Conservation (phyloP, 1,284 basidiomycete species). For the Thecaphora frezii region DNA sequence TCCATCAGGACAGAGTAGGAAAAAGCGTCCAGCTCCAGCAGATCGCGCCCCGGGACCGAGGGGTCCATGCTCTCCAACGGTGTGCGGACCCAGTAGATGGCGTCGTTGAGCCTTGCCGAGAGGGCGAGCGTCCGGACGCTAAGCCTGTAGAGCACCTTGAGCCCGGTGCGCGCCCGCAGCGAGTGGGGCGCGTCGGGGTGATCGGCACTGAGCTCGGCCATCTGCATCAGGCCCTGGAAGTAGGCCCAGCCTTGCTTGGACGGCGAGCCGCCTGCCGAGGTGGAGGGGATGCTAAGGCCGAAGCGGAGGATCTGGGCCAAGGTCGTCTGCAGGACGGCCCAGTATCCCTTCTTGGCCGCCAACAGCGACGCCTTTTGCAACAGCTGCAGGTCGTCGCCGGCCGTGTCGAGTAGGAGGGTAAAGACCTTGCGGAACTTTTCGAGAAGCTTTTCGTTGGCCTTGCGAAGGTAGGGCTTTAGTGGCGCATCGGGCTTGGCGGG, state of each 20-base stretch:
- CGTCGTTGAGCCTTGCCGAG: slow-evolving; percentile 24
- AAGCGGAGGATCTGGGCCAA: slow-evolving; percentile 25
- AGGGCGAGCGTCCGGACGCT: slow-evolving; percentile 25
- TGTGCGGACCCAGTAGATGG: slow-evolving; percentile 12
- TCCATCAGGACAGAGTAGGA: too few species aligned
- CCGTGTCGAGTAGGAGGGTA: slow-evolving; percentile 15
- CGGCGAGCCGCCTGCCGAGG: background rate
- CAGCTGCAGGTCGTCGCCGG: slow-evolving; percentile 17
- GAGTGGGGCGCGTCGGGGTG: too few species aligned
- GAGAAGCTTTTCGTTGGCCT: slow-evolving; percentile 5
- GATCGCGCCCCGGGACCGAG: too few species aligned
- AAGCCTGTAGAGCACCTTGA: slow-evolving; percentile 22
- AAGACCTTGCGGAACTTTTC: slow-evolving; percentile 19
- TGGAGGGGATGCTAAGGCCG: slow-evolving; percentile 2
- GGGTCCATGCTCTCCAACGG: background rate
- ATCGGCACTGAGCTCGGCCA: too few species aligned
- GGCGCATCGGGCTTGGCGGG: slow-evolving; percentile 5
- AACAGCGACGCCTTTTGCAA: slow-evolving; percentile 20
- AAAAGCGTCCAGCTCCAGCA: too few species aligned
- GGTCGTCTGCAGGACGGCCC: slow-evolving; percentile 15
- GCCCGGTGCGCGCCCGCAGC: background rate
- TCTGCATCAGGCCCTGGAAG: background rate
- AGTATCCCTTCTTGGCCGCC: slow-evolving; percentile 18
- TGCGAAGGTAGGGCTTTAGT: background rate
- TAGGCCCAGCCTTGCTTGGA: background rate